Conservation (phyloP, 2,329 filamentous ascomycete genomes). For the Furcasterigmium sp. region DNA sequence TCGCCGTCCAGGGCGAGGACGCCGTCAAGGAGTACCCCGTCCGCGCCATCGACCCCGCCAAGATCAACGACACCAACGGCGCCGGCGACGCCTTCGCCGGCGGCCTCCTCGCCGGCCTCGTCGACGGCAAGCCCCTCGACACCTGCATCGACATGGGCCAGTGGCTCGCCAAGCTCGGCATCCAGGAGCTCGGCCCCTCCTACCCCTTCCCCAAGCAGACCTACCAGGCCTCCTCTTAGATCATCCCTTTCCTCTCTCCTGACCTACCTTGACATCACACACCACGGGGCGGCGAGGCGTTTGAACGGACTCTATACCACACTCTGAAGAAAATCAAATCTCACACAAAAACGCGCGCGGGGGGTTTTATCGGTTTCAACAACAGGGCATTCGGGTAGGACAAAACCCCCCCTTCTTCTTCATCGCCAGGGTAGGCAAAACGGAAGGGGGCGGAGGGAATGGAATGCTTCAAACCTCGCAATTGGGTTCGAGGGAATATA, state of each 20-base stretch:
- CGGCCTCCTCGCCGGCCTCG: conserved; percentile 84
- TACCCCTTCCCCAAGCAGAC: conserved; percentile 81
- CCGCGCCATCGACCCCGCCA: conserved; percentile 66
- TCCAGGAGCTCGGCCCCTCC: conserved; percentile 93
- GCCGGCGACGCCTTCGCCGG: conserved; percentile 96
- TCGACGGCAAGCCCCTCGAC: conserved; percentile 76
- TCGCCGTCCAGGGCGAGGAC: conserved; percentile 68
- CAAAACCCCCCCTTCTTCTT: neutral
- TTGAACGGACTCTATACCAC: no score
- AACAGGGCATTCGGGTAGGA: conserved; percentile 38
- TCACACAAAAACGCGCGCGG: neutral
- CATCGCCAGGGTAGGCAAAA: neutral
- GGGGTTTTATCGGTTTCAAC: conserved; percentile 41
- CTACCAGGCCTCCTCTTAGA: conserved; percentile 44
- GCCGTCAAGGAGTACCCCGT: conserved; percentile 75
- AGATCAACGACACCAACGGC: conserved; percentile 95
- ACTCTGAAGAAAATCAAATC: no score
- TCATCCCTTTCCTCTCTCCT: no score
- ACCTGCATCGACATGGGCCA: conserved; percentile 85
- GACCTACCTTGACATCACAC: no score
- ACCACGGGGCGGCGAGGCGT: no score
- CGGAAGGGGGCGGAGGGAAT: neutral
- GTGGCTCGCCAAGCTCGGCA: conserved; percentile 91
- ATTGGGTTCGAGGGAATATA: neutral
- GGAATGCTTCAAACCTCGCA: neutral